Evolutionary conservation across 192 early-diverging fungal genomes (phyloP).

Genomic region (Backusella luteola): DNA sequence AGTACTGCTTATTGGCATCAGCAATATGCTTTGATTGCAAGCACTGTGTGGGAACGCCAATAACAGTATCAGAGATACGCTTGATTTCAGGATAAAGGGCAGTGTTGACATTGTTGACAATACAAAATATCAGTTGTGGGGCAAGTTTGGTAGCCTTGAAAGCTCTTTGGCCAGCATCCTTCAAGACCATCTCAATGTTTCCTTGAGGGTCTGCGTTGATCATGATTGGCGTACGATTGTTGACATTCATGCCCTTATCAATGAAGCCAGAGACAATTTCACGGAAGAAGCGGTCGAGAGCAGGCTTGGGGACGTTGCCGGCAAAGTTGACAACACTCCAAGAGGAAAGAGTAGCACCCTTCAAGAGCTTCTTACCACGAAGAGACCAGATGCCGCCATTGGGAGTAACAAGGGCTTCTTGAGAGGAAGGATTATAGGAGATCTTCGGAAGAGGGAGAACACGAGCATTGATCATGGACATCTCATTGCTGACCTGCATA

Average conservation of each 20-base stretch:
- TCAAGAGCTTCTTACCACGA: conserved; percentile 72
- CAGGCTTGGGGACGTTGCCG: conserved; percentile 45
- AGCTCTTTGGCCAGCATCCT: conserved; percentile 66
- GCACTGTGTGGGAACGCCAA: conserved; percentile 91
- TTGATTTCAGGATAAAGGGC: conserved; percentile 85
- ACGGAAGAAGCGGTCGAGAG: conserved; percentile 71
- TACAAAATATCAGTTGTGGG: conserved; percentile 83
- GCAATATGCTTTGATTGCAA: conserved; percentile 80
- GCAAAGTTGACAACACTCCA: conserved; percentile 84
- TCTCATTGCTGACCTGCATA: conserved; percentile 61
- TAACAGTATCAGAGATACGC: conserved; percentile 83
- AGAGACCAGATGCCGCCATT: conserved; percentile 87
- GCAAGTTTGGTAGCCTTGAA: conserved; percentile 55
- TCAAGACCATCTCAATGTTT: conserved; percentile 66
- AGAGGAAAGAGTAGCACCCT: conserved; percentile 71
- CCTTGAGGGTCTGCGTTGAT: conserved; percentile 51
- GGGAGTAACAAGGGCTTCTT: conserved; percentile 47
- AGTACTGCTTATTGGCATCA: conserved; percentile 83
- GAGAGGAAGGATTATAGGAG: conserved; percentile 54
- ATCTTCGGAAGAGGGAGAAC: conserved; percentile 79
- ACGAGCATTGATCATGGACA: conserved; percentile 71
- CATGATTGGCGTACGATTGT: conserved; percentile 42
- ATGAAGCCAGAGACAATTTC: conserved; percentile 72
- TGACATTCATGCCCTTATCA: conserved; percentile 66
- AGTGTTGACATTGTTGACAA: conserved; percentile 79